Evolutionary conservation across 441 rosid species (phyloP), one percentile per base, ranked within the genome.

Genomic region (Erodium texanum): DNA sequence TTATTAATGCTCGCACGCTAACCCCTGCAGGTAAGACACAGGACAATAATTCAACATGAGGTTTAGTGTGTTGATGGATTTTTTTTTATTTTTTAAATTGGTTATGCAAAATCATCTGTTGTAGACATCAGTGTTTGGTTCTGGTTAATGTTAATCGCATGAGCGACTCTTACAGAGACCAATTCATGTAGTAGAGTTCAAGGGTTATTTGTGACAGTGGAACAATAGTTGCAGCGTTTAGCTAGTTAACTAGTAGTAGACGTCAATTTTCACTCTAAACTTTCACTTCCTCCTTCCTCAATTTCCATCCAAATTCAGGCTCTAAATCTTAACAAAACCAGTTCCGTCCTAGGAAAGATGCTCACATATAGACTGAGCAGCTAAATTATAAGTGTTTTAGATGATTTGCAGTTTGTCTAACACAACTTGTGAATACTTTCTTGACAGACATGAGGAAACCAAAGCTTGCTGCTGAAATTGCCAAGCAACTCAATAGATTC

Each of bases 1-100:
- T 94, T 77, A 92, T 90, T 48, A 23, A 85, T 77, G 98, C 99
- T 22, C 81, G 97, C 19, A 92, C 98, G 5, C 87, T 94, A 70
- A 81, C 74, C 32, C 90, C 94, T 15, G 61, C 76, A 73, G 98
- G 98, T 92, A 74, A 69, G 65, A 23, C 66, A 16, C 59, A 7
- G 7, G 16, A 65, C 36, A 3, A 27, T 70, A 27, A 27, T 27
- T 23, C 34, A 14, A 15, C 10, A n/a, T 18, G 22, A 0, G 32
- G 4, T 27, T 27, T 27, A 15, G 66, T 32, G n/a, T 24, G 9
- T 7, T 15, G 38, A 62, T 62, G 19, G 63, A 23, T 23, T 24
- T 36, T 62, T 1, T 4, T 27, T 27, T 27, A 27, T 27, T 27
- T 27, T 29, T 15, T 14, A 34, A 63, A 63, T 6, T 18, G 7